Evolutionary conservation across 352 stramenopile genomes (phyloP).

Genomic region (Pythium aphanidermatum): DNA sequence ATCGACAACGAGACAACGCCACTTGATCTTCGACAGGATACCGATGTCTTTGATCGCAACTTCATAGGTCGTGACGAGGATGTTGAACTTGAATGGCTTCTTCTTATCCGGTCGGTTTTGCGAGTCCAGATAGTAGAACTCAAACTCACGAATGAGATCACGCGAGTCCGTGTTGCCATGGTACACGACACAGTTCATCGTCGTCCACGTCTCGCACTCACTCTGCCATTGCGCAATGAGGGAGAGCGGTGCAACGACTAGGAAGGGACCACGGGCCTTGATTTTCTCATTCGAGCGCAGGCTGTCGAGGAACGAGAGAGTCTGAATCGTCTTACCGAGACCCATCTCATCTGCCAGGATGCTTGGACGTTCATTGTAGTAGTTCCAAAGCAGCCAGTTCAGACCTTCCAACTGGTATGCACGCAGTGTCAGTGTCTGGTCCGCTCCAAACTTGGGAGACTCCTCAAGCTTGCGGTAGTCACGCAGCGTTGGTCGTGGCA

Average conservation of each 20-base stretch:
- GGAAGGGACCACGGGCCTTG: conserved; percentile 91
- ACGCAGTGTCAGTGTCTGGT: conserved; percentile 65
- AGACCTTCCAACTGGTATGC: conserved; percentile 85
- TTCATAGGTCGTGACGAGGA: conserved; percentile 89
- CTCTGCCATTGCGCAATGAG: conserved; percentile 99
- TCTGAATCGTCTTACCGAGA: conserved; percentile 92
- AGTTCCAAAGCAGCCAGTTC: conserved; percentile 89
- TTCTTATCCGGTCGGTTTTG: conserved; percentile 72
- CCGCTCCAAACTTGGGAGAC: conserved; percentile 66
- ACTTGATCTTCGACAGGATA: conserved; percentile 94
- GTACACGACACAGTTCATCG: conserved; percentile 99
- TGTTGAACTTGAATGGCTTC: conserved; percentile 86
- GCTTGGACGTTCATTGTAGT: conserved; percentile 84
- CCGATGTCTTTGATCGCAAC: conserved; percentile 87
- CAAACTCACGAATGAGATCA: conserved; percentile 92
- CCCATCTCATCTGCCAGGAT: conserved; percentile 90
- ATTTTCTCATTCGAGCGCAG: conserved; percentile 89
- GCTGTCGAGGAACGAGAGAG: conserved; percentile 92
- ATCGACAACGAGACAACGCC: conserved; percentile 86
- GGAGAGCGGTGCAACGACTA: conserved; percentile 98
- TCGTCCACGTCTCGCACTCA: conserved; percentile 98
- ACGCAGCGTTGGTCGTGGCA: conserved; percentile 61
- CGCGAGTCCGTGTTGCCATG: conserved; percentile 93
- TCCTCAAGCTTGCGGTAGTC: conserved; percentile 85
- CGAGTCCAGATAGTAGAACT: conserved; percentile 90